These are phyloP conservation scores for Penicillium dipodomyicola DNA, from an alignment of 495 filamentous ascomycete species.

Conservation along the genomic window DNA sequence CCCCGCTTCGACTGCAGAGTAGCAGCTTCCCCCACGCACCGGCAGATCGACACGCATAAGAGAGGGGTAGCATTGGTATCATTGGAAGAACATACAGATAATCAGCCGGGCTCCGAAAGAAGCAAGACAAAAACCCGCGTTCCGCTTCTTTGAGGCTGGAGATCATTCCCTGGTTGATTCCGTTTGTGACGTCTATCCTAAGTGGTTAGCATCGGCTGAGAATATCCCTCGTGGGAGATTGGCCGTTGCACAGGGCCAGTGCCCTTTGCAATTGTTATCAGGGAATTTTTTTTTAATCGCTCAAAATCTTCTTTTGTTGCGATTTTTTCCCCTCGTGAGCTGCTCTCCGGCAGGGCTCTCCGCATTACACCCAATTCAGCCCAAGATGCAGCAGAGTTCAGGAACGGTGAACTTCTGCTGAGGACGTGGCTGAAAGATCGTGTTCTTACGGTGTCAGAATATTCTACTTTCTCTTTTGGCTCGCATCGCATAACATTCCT, in stretches of 20 bases:
- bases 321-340: slow-evolving; percentile 31
- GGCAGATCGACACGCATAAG: slow-evolving; percentile 38
- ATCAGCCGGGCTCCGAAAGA: slow-evolving; percentile 26
- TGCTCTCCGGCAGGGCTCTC: slow-evolving; percentile 49
- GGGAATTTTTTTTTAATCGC: slow-evolving; percentile 26
- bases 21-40: slow-evolving; percentile 43
- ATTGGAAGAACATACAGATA: slow-evolving; percentile 20
- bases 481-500: slow-evolving; percentile 37
- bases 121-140: slow-evolving; percentile 18
- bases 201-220: slow-evolving; percentile 24
- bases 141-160: slow-evolving; percentile 25
- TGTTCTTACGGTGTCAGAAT: slow-evolving; percentile 36
- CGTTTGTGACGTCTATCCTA: slow-evolving; percentile 24
- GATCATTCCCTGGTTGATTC: slow-evolving; percentile 22
- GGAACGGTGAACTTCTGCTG: slow-evolving; percentile 44
- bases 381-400: slow-evolving; percentile 55
- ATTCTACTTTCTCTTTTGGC: slow-evolving; percentile 31
- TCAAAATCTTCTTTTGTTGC: slow-evolving; percentile 9
- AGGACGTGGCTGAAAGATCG: slow-evolving; percentile 48
- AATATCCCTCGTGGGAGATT: slow-evolving; percentile 19
- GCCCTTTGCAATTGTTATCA: slow-evolving; percentile 42
- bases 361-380: slow-evolving; percentile 46
- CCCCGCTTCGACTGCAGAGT: slow-evolving; percentile 31
- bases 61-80: slow-evolving; percentile 33
- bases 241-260: slow-evolving; percentile 37